Evolutionary conservation across 257 asterid species (phyloP).

Genomic region (Solanum tacnaense): DNA sequence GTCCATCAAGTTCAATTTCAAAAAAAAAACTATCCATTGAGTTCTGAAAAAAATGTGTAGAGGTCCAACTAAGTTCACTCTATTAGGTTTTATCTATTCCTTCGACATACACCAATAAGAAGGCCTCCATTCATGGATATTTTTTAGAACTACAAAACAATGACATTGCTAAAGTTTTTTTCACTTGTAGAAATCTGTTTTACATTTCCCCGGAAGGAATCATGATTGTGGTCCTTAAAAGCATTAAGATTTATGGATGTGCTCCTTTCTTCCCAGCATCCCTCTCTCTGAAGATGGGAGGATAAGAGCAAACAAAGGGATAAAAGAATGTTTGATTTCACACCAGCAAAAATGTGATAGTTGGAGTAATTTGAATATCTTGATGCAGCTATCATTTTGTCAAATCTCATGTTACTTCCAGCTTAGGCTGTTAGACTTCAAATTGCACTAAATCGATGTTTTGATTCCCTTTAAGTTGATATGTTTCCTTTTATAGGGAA

Average conservation of each 20-base stretch:
- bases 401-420: background rate
- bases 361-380: background rate
- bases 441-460: background rate
- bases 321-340: background rate
- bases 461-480: background rate
- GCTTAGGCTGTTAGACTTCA: background rate
- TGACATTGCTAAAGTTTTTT: background rate
- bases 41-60: background rate
- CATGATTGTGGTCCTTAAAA: background rate
- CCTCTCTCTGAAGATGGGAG: background rate
- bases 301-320: background rate
- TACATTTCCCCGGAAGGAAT: background rate
- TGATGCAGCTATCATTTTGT: background rate
- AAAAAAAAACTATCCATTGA: background rate
- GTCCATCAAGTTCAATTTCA: background rate
- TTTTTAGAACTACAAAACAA: background rate
- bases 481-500: constrained; percentile 46
- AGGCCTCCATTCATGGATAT: background rate
- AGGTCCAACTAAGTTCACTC: background rate
- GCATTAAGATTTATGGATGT: background rate
- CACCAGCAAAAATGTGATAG: background rate
- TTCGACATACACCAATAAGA: background rate
- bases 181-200: background rate
- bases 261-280: background rate
- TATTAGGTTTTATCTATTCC: background rate